Evolutionary conservation across 2,329 filamentous ascomycete species (phyloP).

Genomic region (Aspergillus sclerotialis): DNA sequence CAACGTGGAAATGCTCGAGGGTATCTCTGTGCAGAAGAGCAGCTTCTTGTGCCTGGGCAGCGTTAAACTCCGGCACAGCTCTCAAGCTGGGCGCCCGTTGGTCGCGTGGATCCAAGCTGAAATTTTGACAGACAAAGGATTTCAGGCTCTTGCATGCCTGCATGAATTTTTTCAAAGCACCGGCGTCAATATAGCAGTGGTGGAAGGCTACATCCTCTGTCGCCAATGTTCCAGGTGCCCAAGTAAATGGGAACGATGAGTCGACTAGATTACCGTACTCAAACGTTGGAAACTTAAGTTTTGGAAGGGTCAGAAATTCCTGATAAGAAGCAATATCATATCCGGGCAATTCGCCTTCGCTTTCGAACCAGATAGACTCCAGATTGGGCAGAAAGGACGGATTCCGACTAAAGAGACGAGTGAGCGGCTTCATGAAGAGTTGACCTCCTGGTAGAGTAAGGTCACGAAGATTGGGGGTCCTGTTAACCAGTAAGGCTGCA

Average conservation of each 20-base stretch:
- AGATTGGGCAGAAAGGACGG: slow-evolving; percentile 11
- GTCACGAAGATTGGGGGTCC: slow-evolving; percentile 12
- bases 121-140: slow-evolving; percentile 9
- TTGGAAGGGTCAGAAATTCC: slow-evolving; percentile 7
- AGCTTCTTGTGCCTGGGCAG: slow-evolving; percentile 8
- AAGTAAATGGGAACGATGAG: slow-evolving; percentile 5
- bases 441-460: slow-evolving; percentile 9
- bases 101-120: slow-evolving; percentile 1
- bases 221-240: slow-evolving; percentile 5
- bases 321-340: slow-evolving; percentile 8
- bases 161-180: slow-evolving; percentile 6
- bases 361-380: slow-evolving; percentile 6
- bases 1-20: slow-evolving; percentile 9
- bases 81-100: neutral
- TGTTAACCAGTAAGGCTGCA: slow-evolving; percentile 10
- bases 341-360: neutral
- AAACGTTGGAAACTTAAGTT: slow-evolving; percentile 4
- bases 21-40: slow-evolving; percentile 14
- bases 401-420: slow-evolving; percentile 6
- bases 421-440: slow-evolving; percentile 3
- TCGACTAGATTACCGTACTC: slow-evolving; percentile 11
- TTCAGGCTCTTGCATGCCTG: slow-evolving; percentile 10
- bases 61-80: slow-evolving; percentile 8
- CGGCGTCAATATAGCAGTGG: slow-evolving; percentile 7
- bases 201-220: slow-evolving; percentile 5